Base-by-base conservation (phyloP, 2,329 filamentous ascomycete species). In the Pyrenophora tritici-repentis region DNA sequence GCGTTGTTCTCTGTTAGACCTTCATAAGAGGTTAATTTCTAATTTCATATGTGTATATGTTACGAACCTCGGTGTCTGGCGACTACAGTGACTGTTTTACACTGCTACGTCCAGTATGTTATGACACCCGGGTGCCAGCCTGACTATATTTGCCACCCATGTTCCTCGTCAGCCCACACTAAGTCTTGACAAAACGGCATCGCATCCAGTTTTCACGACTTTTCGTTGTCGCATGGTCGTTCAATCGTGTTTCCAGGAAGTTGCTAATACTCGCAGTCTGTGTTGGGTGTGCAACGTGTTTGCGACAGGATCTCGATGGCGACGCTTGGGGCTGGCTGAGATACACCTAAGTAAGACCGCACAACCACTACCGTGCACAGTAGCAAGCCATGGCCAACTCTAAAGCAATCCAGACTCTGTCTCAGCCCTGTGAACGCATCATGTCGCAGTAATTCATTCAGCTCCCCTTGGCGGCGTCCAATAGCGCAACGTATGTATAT, bases 1-100 rank as follows among this genome's bases (percentile, higher is more conserved):
- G 45, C 45, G 46, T 40, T 36, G 40, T 26, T 39, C 7, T 40
- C 40, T 35, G 49, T n/a, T 44, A 20, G 40, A 37, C 45, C 29
- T 49, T 40, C 24, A 9, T 29, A 20, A 35, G 7, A 38, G 13
- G 40, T 53, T 49, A 53, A 49, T 49, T 44, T 49, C 18, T 49
- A 53, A 49, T 29, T 42, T 47, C 44, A 7, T n/a, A n/a, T n/a
- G n/a, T n/a, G n/a, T n/a, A 50, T 16, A 31, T 32, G 36, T 42
- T 39, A 43, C 36, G 13, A 47, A 36, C 35, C 35, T 37, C 12
- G n/a, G n/a, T n/a, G n/a, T n/a, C n/a, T n/a, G n/a, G n/a, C n/a
- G n/a, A n/a, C n/a, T n/a, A n/a, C n/a, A n/a, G n/a, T n/a, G n/a
- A n/a, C n/a, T n/a, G n/a, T n/a, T n/a, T n/a, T n/a, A n/a, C n/a